Percentiles rank a stretch among this genome's conserved stretches.
phyloP scores from a whole-genome alignment of 768 basidiomycete species.

The Russula abietina region DNA sequence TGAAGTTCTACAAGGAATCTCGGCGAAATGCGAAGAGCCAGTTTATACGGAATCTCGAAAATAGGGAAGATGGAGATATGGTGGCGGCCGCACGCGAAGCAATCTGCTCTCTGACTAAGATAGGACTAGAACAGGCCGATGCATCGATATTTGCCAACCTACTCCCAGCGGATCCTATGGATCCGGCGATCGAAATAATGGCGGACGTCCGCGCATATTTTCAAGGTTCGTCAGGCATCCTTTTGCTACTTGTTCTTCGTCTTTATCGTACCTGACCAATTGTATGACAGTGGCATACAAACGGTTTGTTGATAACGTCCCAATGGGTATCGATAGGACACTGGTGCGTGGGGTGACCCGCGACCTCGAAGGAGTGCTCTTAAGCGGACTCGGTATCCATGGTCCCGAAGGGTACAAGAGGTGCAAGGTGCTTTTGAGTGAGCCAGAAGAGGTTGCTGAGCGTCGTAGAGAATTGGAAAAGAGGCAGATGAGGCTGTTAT shows the following conservation, averaged over 20 bases:
- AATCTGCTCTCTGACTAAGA: conserved; percentile 34
- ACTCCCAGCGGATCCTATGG: conserved; percentile 46
- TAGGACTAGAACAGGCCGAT: conserved; percentile 37
- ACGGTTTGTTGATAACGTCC: conserved; percentile 51
- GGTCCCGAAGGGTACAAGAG: conserved; percentile 39
- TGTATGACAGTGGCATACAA: conserved; percentile 45
- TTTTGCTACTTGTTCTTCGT: neutral
- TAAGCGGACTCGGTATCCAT: conserved; percentile 43
- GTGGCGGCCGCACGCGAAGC: conserved; percentile 24
- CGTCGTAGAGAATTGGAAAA: conserved; percentile 42
- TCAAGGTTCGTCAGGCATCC: conserved; percentile 45
- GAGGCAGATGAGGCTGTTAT: conserved; percentile 43
- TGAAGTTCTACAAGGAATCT: conserved; percentile 39
- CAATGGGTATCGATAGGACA: conserved; percentile 49
- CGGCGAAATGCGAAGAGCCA: conserved; percentile 11
- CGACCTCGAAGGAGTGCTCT: conserved; percentile 41
- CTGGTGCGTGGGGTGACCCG: conserved; percentile 43
- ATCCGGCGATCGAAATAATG: conserved; percentile 57
- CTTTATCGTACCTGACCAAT: neutral
- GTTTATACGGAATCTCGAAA: neutral
- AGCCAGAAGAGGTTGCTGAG: conserved; percentile 39
- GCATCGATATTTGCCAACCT: conserved; percentile 43
- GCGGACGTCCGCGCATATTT: conserved; percentile 68
- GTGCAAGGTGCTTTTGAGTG: conserved; percentile 46
- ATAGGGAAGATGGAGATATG: neutral